These are phyloP conservation scores for Ophiobolus disseminans DNA, from an alignment of 2,329 filamentous ascomycete species.

Conservation along the genomic window DNA sequence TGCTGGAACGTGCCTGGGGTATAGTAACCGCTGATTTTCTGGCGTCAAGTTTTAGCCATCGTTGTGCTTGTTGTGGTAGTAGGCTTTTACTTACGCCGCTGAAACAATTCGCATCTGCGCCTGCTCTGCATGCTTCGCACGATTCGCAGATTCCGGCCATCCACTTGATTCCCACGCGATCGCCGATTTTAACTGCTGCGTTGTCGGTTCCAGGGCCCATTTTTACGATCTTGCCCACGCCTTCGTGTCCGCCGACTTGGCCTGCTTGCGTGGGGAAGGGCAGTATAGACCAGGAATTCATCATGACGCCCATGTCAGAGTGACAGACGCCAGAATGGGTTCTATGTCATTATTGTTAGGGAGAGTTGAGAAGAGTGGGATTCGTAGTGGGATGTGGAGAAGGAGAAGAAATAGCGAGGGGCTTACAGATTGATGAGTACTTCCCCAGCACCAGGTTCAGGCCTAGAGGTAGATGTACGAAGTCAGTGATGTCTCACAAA, in stretches of 20 bases:
- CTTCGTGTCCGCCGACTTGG: constrained; percentile 74
- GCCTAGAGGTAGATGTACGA: too few relatives aligned
- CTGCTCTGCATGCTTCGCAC: constrained; percentile 49
- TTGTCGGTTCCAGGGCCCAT: constrained; percentile 66
- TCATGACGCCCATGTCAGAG: constrained; percentile 63
- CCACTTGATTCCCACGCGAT: constrained; percentile 76
- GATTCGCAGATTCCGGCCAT: constrained; percentile 62
- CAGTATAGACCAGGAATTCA: constrained; percentile 61
- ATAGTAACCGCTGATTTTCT: constrained; percentile 69
- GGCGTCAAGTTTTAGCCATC: neutral
- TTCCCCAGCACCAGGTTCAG: constrained; percentile 68
- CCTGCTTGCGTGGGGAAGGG: constrained; percentile 65
- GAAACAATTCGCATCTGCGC: constrained; percentile 52
- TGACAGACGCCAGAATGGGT: constrained; percentile 72
- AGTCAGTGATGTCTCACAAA: too few relatives aligned
- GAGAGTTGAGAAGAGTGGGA: too few relatives aligned
- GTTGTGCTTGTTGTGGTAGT: neutral
- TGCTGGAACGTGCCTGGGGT: constrained; percentile 77
- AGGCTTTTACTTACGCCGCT: constrained; percentile 36
- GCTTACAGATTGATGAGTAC: constrained; percentile 67
- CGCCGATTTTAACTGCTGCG: constrained; percentile 67
- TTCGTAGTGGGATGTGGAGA: neutral
- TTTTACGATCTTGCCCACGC: constrained; percentile 70
- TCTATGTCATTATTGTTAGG: constrained; percentile 12
- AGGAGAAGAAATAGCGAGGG: neutral